These are phyloP conservation scores for Elsinoe ampelina DNA, from an alignment of 2,329 filamentous ascomycete species.

Conservation along the genomic window DNA sequence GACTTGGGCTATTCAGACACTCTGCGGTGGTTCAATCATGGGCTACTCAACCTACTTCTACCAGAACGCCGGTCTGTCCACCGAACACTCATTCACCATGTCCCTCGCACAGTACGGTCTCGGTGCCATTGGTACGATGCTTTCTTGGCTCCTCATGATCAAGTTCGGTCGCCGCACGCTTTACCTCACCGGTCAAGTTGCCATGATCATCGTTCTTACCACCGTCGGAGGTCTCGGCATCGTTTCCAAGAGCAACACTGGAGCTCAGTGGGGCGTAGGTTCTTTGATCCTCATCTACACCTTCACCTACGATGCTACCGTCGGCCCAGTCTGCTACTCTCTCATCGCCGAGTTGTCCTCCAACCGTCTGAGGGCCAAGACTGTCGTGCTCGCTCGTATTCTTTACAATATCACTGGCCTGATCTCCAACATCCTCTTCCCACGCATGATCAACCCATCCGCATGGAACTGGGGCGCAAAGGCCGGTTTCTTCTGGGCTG, in stretches of 20 bases:
- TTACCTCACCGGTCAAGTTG: slow-evolving; percentile 22
- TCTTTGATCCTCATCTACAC: slow-evolving; percentile 21
- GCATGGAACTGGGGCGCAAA: slow-evolving; percentile 31
- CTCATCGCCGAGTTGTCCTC: slow-evolving; percentile 25
- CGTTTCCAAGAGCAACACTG: slow-evolving; percentile 12
- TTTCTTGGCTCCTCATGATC: slow-evolving; percentile 27
- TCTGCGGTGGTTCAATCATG: slow-evolving; percentile 26
- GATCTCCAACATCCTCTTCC: slow-evolving; percentile 21
- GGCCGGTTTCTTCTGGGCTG: slow-evolving; percentile 36
- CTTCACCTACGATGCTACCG: slow-evolving; percentile 46
- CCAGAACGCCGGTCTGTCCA: slow-evolving; percentile 27
- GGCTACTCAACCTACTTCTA: slow-evolving; percentile 30
- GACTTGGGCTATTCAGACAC: slow-evolving; percentile 25
- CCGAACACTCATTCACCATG: slow-evolving; percentile 19
- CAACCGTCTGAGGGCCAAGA: slow-evolving; percentile 23
- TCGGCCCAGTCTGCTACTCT: slow-evolving; percentile 32
- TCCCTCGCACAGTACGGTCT: slow-evolving; percentile 32
- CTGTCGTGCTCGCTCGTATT: slow-evolving; percentile 24
- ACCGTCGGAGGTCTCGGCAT: slow-evolving; percentile 22
- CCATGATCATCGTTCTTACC: slow-evolving; percentile 19
- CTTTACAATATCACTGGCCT: slow-evolving; percentile 23
- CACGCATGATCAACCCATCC: slow-evolving; percentile 21
- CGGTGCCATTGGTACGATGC: slow-evolving; percentile 25
- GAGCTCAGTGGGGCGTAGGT: slow-evolving; percentile 22
- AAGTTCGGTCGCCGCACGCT: slow-evolving; percentile 29